A percentile compares a stretch with the other conserved stretches of the same genome.
Conservation (phyloP, 2,329 filamentous ascomycete genomes). For the Pestalotiopsis sp. region DNA sequence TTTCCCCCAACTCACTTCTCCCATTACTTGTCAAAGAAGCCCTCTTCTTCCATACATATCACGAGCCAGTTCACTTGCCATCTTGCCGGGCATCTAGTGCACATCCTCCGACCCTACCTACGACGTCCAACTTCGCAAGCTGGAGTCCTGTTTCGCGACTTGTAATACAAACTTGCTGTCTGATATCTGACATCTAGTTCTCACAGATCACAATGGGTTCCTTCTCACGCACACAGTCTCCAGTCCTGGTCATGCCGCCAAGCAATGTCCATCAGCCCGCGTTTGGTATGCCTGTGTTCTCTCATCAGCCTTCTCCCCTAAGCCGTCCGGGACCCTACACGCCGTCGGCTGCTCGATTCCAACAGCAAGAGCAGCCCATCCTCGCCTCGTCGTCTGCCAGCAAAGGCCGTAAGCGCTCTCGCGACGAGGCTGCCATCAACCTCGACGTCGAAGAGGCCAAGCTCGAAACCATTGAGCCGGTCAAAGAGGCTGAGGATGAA, state of each 20-base stretch:
- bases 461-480: conserved; percentile 35
- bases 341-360: conserved; percentile 34
- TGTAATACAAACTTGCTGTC: conserved; percentile 15
- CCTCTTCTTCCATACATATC: conserved; percentile 14
- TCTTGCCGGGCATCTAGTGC: conserved; percentile 7
- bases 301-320: conserved; percentile 36
- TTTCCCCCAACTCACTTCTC: conserved; percentile 24
- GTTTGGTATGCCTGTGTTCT: conserved; percentile 40
- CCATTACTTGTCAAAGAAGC: conserved; percentile 11
- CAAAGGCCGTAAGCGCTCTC: conserved; percentile 75
- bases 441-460: conserved; percentile 54
- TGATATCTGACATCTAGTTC: conserved; percentile 18
- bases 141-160: background rate
- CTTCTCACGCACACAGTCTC: conserved; percentile 38
- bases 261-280: conserved; percentile 43
- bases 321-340: conserved; percentile 35
- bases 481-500: conserved; percentile 61
- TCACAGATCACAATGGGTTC: conserved; percentile 33
- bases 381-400: conserved; percentile 28
- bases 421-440: conserved; percentile 71
- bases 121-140: background rate
- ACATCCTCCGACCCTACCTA: conserved; percentile 9
- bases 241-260: conserved; percentile 43
- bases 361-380: conserved; percentile 27
- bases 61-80: conserved; percentile 11